Evolutionary conservation across 768 basidiomycete genomes (phyloP), one percentile per base, ranked within the genome.

Genomic region (Kwoniella mangroviensis): DNA sequence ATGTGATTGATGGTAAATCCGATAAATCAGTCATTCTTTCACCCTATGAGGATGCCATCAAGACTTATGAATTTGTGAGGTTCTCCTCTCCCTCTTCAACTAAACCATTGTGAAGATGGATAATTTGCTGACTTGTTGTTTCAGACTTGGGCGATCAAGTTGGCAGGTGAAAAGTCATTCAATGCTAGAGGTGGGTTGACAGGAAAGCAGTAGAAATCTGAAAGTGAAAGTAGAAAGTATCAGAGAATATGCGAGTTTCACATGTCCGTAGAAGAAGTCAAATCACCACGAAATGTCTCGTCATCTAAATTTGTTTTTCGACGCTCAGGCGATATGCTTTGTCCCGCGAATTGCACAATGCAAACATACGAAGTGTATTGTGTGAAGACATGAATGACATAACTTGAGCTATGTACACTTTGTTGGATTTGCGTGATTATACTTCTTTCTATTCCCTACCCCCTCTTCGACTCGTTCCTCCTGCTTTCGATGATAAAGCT

Each of bases 31-130:
- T 64, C 34, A 74, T 76, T 24, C 54, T 68, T 5, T 74, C 75
- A 11, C 34, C 73, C 2, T 76, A 74, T 52, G 63, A 63, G 42
- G 75, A 76, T 56, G 72, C 75, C 10, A 63, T 76, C 15, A 60
- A 74, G 65, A 62, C 73, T n/a, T 74, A 76, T 59, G 72, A 72
- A 49, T 62, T 76, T 56, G 75, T 76, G 42, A 71, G 75, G 69
- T 43, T 61, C n/a, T 40, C 10, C 40, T 45, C 42, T 12, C 28
- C 9, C 34, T 26, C 26, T 22, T 26, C 13, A 49, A 19, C 2
- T 49, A 13, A 22, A 24, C 45, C 45, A 49, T 17, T 15, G 45
- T 5, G 15, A 26, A 28, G 28, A 42, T 41, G 40, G 4, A 34
- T 34, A 19, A 34, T 34, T 4, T 59, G 21, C 19, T 49, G 15